Conservation (phyloP, 108 stramenopile species). For the Skeletonema tropicum region DNA sequence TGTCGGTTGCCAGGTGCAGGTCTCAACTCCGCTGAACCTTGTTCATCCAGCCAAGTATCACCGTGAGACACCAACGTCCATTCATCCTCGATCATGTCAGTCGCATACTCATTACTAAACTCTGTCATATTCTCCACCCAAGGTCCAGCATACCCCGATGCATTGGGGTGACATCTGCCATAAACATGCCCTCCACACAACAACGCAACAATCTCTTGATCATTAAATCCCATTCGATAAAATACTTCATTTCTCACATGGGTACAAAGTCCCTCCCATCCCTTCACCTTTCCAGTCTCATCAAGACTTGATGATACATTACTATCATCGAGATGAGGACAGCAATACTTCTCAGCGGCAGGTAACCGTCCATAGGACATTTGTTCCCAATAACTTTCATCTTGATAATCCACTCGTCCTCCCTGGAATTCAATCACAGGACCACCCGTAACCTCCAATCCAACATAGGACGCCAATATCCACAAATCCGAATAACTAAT, state of each 20-base stretch:
- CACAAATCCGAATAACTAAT: constrained; percentile 70
- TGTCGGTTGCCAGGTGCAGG: constrained; percentile 59
- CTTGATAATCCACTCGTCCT: constrained; percentile 52
- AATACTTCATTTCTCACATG: constrained; percentile 71
- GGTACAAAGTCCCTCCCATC: constrained; percentile 56
- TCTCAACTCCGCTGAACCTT: constrained; percentile 44
- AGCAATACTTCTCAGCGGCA: constrained; percentile 57
- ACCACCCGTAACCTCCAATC: constrained; percentile 56
- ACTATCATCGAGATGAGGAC: constrained; percentile 50
- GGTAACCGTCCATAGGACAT: constrained; percentile 58
- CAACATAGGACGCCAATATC: constrained; percentile 67
- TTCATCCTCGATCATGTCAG: constrained; percentile 54
- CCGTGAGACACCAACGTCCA: constrained; percentile 55
- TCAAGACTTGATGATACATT: constrained; percentile 49
- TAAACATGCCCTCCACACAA: constrained; percentile 57
- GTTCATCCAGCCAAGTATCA: constrained; percentile 43
- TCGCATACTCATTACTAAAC: constrained; percentile 69
- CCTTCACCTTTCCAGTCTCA: constrained; percentile 46
- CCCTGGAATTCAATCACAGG: constrained; percentile 46
- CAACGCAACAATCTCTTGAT: constrained; percentile 81
- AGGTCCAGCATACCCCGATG: constrained; percentile 59
- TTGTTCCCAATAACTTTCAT: constrained; percentile 40
- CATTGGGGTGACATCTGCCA: constrained; percentile 67
- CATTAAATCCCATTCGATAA: constrained; percentile 85
- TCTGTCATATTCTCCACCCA: constrained; percentile 58